Percentiles rank a stretch among this genome's conserved stretches.
Evolutionary conservation across 2,329 filamentous ascomycete genomes (phyloP).

Genomic region (Aspergillus uvarum): DNA sequence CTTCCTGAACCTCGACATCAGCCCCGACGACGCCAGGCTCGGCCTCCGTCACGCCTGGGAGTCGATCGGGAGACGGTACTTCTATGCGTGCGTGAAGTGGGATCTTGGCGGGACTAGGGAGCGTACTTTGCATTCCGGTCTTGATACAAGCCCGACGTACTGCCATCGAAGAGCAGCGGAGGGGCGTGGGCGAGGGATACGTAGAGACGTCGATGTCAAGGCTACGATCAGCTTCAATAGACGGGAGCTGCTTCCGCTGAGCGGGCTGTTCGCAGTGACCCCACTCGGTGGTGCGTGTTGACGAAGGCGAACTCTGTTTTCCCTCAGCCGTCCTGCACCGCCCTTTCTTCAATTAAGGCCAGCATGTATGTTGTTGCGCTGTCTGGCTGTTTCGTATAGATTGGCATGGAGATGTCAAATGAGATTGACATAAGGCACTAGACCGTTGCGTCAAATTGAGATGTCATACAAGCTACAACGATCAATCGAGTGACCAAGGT

Average conservation of each 20-base stretch:
- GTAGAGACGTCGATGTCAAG: neutral
- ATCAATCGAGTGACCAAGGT: too few relatives aligned
- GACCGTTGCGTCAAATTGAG: too few relatives aligned
- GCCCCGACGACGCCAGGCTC: slow-evolving; percentile 20
- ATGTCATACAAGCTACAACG: too few relatives aligned
- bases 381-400: too few relatives aligned
- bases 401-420: too few relatives aligned
- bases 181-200: neutral
- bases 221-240: slow-evolving; percentile 31
- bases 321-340: too few relatives aligned
- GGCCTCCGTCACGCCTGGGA: slow-evolving; percentile 31
- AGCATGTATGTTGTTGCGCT: too few relatives aligned
- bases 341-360: too few relatives aligned
- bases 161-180: neutral
- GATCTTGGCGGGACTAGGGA: neutral
- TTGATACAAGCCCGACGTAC: too few relatives aligned
- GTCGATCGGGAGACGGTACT: slow-evolving; percentile 28
- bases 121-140: too few relatives aligned
- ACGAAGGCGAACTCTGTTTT: too few relatives aligned
- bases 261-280: slow-evolving; percentile 16
- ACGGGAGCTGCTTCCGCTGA: slow-evolving; percentile 22
- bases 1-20: slow-evolving; percentile 19
- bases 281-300: slow-evolving; percentile 10
- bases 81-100: slow-evolving; percentile 38
- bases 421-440: too few relatives aligned